These are phyloP conservation scores for Globisporangium lucens DNA, from an alignment of 352 stramenopile species.

Conservation along the genomic window DNA sequence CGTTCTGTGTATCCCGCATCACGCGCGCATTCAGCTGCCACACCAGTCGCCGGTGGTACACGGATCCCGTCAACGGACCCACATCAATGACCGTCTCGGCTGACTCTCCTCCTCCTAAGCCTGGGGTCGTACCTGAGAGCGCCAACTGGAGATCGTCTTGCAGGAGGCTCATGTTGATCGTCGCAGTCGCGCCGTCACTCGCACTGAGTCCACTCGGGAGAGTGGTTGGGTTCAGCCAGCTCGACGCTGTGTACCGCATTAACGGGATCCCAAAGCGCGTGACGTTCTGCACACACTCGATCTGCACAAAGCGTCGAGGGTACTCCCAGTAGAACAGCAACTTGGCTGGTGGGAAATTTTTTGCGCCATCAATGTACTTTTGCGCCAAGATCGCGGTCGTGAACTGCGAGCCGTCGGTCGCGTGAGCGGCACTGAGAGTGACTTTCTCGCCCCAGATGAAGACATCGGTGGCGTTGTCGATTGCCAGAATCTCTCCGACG, in stretches of 20 bases:
- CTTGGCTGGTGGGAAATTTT: constrained; percentile 35
- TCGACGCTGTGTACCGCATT: constrained; percentile 41
- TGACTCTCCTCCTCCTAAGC: neutral
- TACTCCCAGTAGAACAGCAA: constrained; percentile 60
- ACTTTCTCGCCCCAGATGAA: constrained; percentile 29
- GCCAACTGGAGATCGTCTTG: constrained; percentile 40
- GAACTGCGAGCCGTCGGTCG: constrained; percentile 63
- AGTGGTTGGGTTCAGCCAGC: constrained; percentile 35
- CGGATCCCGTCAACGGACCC: constrained; percentile 41
- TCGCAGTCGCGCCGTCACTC: neutral
- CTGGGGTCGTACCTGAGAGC: constrained; percentile 9
- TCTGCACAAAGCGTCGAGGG: constrained; percentile 34
- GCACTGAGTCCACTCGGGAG: constrained; percentile 31
- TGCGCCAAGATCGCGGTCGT: constrained; percentile 34
- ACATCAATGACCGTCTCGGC: constrained; percentile 33
- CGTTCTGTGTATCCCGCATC: neutral
- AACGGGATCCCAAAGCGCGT: constrained; percentile 48
- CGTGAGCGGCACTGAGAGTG: constrained; percentile 21
- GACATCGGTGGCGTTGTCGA: constrained; percentile 32
- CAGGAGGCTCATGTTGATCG: constrained; percentile 49
- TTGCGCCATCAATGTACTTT: constrained; percentile 11
- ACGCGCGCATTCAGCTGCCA: constrained; percentile 46
- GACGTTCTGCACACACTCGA: constrained; percentile 37
- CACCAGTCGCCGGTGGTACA: constrained; percentile 43
- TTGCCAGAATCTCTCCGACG: constrained; percentile 36